A percentile compares a stretch with the other conserved stretches of the same genome.
phyloP scores from a whole-genome alignment of 441 rosid species.

The Lagerstroemia fauriei region DNA sequence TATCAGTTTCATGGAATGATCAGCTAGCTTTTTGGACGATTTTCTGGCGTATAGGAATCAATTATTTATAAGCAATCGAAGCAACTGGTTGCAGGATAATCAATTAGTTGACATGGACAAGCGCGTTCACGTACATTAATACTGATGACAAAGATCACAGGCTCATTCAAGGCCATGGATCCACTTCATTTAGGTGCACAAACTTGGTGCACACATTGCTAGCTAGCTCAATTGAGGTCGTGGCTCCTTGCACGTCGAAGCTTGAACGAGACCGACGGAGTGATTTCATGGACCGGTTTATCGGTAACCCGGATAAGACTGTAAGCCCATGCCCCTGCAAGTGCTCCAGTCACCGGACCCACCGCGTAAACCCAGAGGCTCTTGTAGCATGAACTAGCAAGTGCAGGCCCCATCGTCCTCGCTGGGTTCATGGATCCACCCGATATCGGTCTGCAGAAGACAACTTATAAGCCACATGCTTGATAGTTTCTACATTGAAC shows the following conservation, averaged over 20 bases:
- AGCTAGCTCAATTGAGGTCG: conserved; percentile 13
- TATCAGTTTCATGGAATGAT: no score
- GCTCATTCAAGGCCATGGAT: background rate
- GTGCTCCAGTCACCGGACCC: conserved; percentile 55
- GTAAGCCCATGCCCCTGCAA: conserved; percentile 53
- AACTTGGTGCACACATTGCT: background rate
- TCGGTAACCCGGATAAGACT: conserved; percentile 39
- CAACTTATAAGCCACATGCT: background rate
- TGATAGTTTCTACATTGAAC: background rate
- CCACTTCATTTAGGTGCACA: background rate
- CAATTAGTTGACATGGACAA: no score
- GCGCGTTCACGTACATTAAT: no score
- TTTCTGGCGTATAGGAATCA: no score
- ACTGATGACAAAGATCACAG: background rate
- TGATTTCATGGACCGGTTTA: conserved; percentile 30
- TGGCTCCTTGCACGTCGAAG: conserved; percentile 31
- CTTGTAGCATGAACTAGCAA: conserved; percentile 56
- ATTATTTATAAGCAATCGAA: no score
- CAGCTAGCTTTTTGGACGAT: no score
- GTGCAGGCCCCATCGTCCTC: conserved; percentile 62
- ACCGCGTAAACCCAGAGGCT: conserved; percentile 59
- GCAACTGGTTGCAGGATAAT: no score
- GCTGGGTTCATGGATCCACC: conserved; percentile 78
- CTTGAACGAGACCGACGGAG: conserved; percentile 38
- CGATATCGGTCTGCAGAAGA: conserved; percentile 49